A percentile compares a stretch with the other conserved stretches of the same genome.
Evolutionary conservation across 2,329 filamentous ascomycete species (phyloP).

Genomic region (Diaporthe vexans): DNA sequence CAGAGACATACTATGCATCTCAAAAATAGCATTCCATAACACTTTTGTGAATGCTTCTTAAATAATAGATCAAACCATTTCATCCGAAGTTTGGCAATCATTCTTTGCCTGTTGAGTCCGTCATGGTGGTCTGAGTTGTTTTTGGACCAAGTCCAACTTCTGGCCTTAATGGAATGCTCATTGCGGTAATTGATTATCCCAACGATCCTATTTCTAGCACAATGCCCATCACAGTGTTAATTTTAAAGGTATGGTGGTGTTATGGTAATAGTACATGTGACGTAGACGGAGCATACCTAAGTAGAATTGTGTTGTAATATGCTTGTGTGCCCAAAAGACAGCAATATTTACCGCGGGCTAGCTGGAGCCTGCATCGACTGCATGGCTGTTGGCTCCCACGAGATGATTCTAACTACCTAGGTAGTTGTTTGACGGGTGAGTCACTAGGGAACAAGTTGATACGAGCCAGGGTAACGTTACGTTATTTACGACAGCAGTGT

Average conservation of each 20-base stretch:
- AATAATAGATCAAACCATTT: neutral
- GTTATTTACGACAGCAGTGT: neutral
- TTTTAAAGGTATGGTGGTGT: too few relatives aligned
- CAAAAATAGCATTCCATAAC: neutral
- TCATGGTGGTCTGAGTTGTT: neutral
- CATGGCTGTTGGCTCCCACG: neutral
- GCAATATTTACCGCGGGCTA: neutral
- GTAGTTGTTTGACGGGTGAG: neutral
- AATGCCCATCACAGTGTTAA: too few relatives aligned
- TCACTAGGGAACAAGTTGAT: neutral
- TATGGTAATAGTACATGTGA: too few relatives aligned
- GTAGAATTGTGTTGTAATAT: neutral
- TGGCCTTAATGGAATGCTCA: neutral
- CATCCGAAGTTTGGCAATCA: neutral
- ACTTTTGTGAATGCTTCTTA: neutral
- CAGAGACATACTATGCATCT: too few relatives aligned
- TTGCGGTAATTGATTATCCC: neutral
- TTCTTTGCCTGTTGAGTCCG: neutral
- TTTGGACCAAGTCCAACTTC: neutral
- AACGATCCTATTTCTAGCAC: neutral
- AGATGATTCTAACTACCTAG: neutral
- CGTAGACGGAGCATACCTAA: neutral
- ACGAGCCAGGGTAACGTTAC: conserved; percentile 8
- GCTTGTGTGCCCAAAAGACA: neutral
- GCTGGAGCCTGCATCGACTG: conserved; percentile 52